Percentiles rank a stretch among this genome's conserved stretches.
Conservation (phyloP, 805 yeast genomes). For the Wickerhamiella dianesei region DNA sequence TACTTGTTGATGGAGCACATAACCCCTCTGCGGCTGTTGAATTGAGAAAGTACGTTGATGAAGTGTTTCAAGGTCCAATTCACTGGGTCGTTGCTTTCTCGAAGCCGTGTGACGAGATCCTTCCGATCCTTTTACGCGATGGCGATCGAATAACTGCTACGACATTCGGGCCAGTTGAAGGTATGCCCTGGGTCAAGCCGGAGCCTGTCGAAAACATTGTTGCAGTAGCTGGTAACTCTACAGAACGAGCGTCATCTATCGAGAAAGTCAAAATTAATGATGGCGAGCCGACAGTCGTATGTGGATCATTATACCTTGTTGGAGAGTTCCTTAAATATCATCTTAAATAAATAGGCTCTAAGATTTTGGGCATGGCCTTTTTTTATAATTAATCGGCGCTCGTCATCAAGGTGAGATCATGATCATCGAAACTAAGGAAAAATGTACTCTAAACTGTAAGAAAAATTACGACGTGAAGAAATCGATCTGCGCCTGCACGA, state of each 20-base stretch:
- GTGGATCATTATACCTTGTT: constrained; percentile 59
- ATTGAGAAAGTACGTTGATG: constrained; percentile 40
- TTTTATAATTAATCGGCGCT: too few species aligned
- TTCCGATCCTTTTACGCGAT: constrained; percentile 35
- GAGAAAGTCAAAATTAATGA: background rate
- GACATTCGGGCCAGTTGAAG: constrained; percentile 54
- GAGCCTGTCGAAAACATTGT: constrained; percentile 27
- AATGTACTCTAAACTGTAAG: background rate
- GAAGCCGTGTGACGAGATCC: constrained; percentile 41
- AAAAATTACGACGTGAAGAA: background rate
- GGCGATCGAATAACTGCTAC: constrained; percentile 51
- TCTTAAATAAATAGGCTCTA: background rate
- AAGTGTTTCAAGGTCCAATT: constrained; percentile 24
- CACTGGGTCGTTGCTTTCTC: constrained; percentile 66
- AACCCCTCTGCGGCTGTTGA: constrained; percentile 75
- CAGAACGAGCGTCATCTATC: background rate
- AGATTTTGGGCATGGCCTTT: background rate
- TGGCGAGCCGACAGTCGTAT: constrained; percentile 32
- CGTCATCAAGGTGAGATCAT: too few species aligned
- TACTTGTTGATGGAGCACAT: constrained; percentile 85
- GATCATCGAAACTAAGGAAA: background rate
- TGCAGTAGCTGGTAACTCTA: constrained; percentile 8
- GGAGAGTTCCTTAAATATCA: constrained; percentile 29
- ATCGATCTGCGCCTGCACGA: constrained; percentile 7
- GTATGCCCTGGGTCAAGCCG: constrained; percentile 87